Base-by-base conservation (phyloP, 805 yeast species). In the Starmera quercuum region DNA sequence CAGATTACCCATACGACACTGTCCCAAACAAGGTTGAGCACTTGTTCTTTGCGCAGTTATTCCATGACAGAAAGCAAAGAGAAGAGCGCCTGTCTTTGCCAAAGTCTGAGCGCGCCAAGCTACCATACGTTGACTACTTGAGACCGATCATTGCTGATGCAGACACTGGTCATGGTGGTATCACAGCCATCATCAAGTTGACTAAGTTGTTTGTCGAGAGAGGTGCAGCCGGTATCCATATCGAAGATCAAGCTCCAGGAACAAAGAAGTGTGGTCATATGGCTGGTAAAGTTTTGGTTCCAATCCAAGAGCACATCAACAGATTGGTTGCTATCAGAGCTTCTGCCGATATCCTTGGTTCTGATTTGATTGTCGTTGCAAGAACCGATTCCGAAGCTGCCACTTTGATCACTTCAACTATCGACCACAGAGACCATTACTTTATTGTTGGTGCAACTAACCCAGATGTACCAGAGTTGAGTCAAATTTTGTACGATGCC, bases 381-480 rank as follows among this genome's bases (percentile, higher is more conserved):
- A 79, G 97, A 68, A 87, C 97, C 25, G 97, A 90, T 62, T 85
- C 96, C 35, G 97, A 90, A 68, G 97, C 96, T 45, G 97, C 97
- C 31, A 90, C 97, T 34, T 73, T 90, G 56, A 70, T 90, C 56
- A 85, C 96, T 40, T 85, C 95, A 15, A 83, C 97, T 34, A 88
- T 90, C 53, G 97, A 90, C 62, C 77, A 72, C 63, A 77, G 97
- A 61, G 97, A 90, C 62, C 97, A 90, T 60, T 86, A 80, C 66
- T 90, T 84, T 60, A 70, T 90, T 50, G 75, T 82, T 47, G 97
- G 97, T 53, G 67, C 92, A 35, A 87, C 97, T 42, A 88, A 87
- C 68, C 87, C 94, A 35, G 71, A 80, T 33, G 57, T 83, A 27
- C 77, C 75, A 35, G 81, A 85, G 31, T 73, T 88, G 51, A 78